phyloP scores from a whole-genome alignment of 1,284 basidiomycete genomes.

The Moesziomyces parantarcticus region DNA sequence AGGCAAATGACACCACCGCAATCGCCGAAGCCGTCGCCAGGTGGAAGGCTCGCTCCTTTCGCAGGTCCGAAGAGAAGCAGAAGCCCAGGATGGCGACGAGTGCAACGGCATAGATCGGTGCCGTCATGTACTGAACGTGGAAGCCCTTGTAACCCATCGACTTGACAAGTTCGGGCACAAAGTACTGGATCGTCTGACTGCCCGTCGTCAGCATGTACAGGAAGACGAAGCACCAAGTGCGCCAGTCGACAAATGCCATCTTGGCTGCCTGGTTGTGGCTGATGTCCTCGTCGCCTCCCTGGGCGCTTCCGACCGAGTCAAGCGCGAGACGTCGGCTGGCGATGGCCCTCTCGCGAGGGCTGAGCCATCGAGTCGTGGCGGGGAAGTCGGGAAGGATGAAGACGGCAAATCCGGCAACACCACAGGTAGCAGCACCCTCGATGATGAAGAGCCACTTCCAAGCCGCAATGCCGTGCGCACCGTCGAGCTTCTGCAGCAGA shows the following conservation, averaged over 20 bases:
- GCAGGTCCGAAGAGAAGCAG: slow-evolving; percentile 66
- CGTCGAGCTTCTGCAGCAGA: slow-evolving; percentile 13
- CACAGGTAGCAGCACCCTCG: slow-evolving; percentile 27
- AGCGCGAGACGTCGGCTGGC: slow-evolving; percentile 19
- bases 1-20: slow-evolving; percentile 68
- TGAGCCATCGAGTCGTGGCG: slow-evolving; percentile 36
- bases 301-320: slow-evolving; percentile 16
- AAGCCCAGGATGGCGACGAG: slow-evolving; percentile 23
- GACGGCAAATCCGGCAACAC: slow-evolving; percentile 15
- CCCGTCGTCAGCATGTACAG: slow-evolving; percentile 68
- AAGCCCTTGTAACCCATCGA: slow-evolving; percentile 54
- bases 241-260: slow-evolving; percentile 68
- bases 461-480: slow-evolving; percentile 14
- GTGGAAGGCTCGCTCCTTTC: slow-evolving; percentile 68
- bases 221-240: slow-evolving; percentile 67
- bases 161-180: slow-evolving; percentile 56
- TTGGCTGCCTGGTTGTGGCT: slow-evolving; percentile 68
- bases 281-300: slow-evolving; percentile 18
- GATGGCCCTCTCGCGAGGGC: slow-evolving; percentile 19
- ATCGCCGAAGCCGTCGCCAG: slow-evolving; percentile 60
- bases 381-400: slow-evolving; percentile 43
- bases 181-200: slow-evolving; percentile 32
- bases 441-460: slow-evolving; percentile 47
- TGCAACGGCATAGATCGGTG: slow-evolving; percentile 31
- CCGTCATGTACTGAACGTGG: slow-evolving; percentile 32